A percentile compares a stretch with the other conserved stretches of the same genome.
Evolutionary conservation across 75 land plant species (phyloP).

Genomic region (Selaginella tamariscina): DNA sequence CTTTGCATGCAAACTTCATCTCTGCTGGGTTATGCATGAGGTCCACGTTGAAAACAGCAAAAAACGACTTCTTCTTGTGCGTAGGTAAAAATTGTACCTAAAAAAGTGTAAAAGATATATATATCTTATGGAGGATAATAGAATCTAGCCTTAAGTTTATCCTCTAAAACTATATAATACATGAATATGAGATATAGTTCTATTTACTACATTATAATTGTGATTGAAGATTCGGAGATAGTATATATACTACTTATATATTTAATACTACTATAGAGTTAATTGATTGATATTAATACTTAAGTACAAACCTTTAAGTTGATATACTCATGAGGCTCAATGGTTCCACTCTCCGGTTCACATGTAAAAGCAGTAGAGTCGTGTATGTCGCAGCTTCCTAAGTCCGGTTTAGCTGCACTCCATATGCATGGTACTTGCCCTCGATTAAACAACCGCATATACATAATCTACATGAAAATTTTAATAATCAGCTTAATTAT

Average conservation of each 20-base stretch:
- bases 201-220: no score
- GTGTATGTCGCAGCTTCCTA: slow-evolving; percentile 14
- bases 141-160: not conserved
- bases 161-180: no score
- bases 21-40: slow-evolving; percentile 5
- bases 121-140: not conserved
- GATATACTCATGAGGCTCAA: slow-evolving; percentile 18
- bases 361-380: slow-evolving; percentile 22
- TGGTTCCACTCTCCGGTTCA: slow-evolving; percentile 14
- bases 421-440: slow-evolving; percentile 20
- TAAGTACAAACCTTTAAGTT: slow-evolving; percentile 18
- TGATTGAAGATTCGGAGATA: no score
- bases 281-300: not conserved
- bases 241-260: not conserved
- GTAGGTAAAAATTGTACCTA: slow-evolving; percentile 25
- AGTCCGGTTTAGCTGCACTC: slow-evolving; percentile 14
- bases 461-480: slow-evolving; percentile 12
- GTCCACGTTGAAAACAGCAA: slow-evolving; percentile 13
- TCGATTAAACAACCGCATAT: slow-evolving; percentile 16
- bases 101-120: not conserved
- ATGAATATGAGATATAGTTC: no score
- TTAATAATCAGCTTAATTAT: not conserved
- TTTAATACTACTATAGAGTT: not conserved
- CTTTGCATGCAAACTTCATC: slow-evolving; percentile 18
- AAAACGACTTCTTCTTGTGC: slow-evolving; percentile 13